These are phyloP conservation scores for Pilobolus umbonatus DNA, from an alignment of 192 early-diverging fungal species.

Conservation along the genomic window DNA sequence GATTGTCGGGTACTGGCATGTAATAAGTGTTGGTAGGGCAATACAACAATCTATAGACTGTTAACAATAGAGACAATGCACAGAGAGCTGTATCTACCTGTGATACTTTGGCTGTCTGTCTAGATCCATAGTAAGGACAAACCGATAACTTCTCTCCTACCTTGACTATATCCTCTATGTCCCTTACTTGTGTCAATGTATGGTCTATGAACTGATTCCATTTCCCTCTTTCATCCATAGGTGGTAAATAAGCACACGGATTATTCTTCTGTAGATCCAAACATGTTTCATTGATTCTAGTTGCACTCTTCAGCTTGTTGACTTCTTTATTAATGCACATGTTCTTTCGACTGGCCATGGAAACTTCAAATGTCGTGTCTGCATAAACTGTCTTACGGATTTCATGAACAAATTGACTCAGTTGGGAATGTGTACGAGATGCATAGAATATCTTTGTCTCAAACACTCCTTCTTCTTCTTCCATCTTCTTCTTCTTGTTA, in stretches of 20 bases:
- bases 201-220: slow-evolving; percentile 58
- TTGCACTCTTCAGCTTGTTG: slow-evolving; percentile 39
- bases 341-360: slow-evolving; percentile 77
- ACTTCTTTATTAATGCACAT: slow-evolving; percentile 80
- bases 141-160: slow-evolving; percentile 52
- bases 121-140: slow-evolving; percentile 85
- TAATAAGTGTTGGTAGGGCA: slow-evolving; percentile 88
- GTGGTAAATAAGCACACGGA: slow-evolving; percentile 49
- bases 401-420: slow-evolving; percentile 85
- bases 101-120: slow-evolving; percentile 48
- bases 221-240: slow-evolving; percentile 36
- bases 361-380: slow-evolving; percentile 52
- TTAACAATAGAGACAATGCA: neutral
- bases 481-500: slow-evolving; percentile 7
- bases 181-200: slow-evolving; percentile 45
- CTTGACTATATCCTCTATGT: slow-evolving; percentile 83
- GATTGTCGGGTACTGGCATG: slow-evolving; percentile 69
- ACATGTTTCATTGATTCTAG: slow-evolving; percentile 76
- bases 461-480: slow-evolving; percentile 10
- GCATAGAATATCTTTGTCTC: slow-evolving; percentile 54
- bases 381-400: slow-evolving; percentile 73
- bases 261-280: slow-evolving; percentile 74
- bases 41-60: slow-evolving; percentile 59
- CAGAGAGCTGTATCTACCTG: slow-evolving; percentile 33
- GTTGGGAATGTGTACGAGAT: slow-evolving; percentile 86